A percentile compares a stretch with the other conserved stretches of the same genome.
These are phyloP conservation scores for Colletotrichum shisoi DNA, from an alignment of 2,329 filamentous ascomycete genomes.

Conservation along the genomic window DNA sequence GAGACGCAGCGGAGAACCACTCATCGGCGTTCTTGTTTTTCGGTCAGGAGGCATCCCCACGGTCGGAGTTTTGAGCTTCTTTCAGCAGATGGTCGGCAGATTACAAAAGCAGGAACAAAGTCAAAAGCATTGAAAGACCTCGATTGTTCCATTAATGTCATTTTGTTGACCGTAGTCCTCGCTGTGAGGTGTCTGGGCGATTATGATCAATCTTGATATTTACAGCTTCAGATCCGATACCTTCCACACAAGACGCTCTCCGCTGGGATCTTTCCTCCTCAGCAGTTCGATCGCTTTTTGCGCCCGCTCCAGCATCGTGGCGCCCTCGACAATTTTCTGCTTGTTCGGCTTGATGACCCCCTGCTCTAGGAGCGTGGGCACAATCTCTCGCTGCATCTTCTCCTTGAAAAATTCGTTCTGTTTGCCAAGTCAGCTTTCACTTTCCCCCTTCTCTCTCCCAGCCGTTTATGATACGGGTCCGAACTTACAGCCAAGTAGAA, in stretches of 20 bases:
- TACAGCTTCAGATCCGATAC: conserved; percentile 38
- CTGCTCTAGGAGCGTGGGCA: conserved; percentile 57
- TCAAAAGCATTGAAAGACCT: conserved; percentile 33
- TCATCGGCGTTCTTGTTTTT: conserved; percentile 36
- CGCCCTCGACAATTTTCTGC: conserved; percentile 54
- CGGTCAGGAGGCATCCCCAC: conserved; percentile 37
- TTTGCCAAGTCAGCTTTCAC: conserved; percentile 16
- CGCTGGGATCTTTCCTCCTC: conserved; percentile 50
- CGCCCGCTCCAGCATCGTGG: conserved; percentile 50
- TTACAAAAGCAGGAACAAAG: conserved; percentile 39
- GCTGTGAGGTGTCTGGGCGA: too few relatives aligned
- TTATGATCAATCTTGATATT: background rate
- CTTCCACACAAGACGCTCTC: conserved; percentile 53
- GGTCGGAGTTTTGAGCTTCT: conserved; percentile 40
- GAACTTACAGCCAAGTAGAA: conserved; percentile 58
- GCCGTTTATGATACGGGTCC: too few relatives aligned
- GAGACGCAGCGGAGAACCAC: conserved; percentile 31
- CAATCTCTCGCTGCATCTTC: conserved; percentile 62
- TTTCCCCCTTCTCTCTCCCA: background rate
- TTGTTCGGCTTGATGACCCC: conserved; percentile 54
- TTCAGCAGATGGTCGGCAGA: conserved; percentile 40
- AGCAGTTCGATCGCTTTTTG: conserved; percentile 50
- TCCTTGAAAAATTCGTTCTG: conserved; percentile 65
- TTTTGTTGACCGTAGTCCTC: background rate
- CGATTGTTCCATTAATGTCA: background rate